Percentiles rank a stretch among this genome's conserved stretches.
These are phyloP conservation scores for Phaffia rhodozyma DNA, from an alignment of 1,284 basidiomycete genomes.

Conservation along the genomic window DNA sequence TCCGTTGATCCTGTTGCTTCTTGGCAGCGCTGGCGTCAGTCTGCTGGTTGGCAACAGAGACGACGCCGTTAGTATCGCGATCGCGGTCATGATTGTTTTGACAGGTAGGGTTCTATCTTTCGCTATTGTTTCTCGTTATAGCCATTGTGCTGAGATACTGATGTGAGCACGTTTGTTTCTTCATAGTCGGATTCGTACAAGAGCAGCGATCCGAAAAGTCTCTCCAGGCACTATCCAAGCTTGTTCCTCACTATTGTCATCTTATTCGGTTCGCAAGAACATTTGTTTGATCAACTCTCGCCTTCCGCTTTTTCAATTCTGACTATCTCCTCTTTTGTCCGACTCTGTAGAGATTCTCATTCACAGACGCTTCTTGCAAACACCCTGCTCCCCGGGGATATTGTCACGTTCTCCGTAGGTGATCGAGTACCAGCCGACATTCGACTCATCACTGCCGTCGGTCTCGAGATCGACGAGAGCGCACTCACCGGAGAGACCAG, in stretches of 20 bases:
- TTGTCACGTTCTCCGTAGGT: slow-evolving; percentile 73
- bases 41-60: slow-evolving; percentile 67
- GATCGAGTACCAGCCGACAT: slow-evolving; percentile 91
- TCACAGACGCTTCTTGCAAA: slow-evolving; percentile 75
- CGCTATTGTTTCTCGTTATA: too few relatives aligned
- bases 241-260: slow-evolving; percentile 64
- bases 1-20: slow-evolving; percentile 8
- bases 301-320: slow-evolving; percentile 26
- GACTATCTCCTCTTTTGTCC: background rate
- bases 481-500: slow-evolving; percentile 88
- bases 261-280: slow-evolving; percentile 52
- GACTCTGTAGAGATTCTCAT: slow-evolving; percentile 48
- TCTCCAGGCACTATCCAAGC: slow-evolving; percentile 57
- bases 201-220: slow-evolving; percentile 91
- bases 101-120: slow-evolving; percentile 47
- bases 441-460: slow-evolving; percentile 61
- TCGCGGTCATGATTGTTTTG: slow-evolving; percentile 87
- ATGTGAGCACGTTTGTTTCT: background rate
- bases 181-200: slow-evolving; percentile 82
- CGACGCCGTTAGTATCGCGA: slow-evolving; percentile 83
- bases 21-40: background rate
- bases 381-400: slow-evolving; percentile 86
- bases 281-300: slow-evolving; percentile 13
- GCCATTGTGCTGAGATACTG: too few relatives aligned
- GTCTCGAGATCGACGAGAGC: slow-evolving; percentile 89